Evolutionary conservation across 441 rosid genomes (phyloP).

Genomic region (Kokia cookei): DNA sequence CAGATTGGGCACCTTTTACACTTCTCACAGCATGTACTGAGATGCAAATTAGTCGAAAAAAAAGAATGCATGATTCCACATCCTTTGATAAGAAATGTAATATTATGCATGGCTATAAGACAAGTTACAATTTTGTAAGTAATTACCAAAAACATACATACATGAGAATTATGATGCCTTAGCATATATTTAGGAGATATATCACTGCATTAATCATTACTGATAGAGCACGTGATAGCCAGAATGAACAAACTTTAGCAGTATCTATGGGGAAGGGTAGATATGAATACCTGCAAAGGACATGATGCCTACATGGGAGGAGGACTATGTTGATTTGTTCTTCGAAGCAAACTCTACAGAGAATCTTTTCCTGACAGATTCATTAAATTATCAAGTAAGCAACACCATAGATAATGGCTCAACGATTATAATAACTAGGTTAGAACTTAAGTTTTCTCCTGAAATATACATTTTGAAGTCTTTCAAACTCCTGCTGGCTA

Average conservation of each 20-base stretch:
- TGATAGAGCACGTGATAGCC: background rate
- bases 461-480: conserved; percentile 49
- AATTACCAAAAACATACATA: too few species aligned
- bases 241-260: background rate
- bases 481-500: conserved; percentile 58
- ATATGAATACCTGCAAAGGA: conserved; percentile 50
- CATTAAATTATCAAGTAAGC: background rate
- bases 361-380: conserved; percentile 52
- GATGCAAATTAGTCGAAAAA: background rate
- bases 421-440: background rate
- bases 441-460: background rate
- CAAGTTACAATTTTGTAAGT: background rate
- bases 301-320: conserved; percentile 64
- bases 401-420: background rate
- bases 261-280: background rate
- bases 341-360: conserved; percentile 63
- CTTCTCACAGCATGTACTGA: conserved; percentile 47
- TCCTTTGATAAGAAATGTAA: background rate
- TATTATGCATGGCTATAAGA: background rate
- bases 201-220: background rate
- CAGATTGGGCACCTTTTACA: conserved; percentile 54
- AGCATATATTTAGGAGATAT: background rate
- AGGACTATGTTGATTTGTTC: conserved; percentile 49
- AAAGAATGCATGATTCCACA: background rate
- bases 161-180: background rate